A percentile compares a stretch with the other conserved stretches of the same genome.
Conservation (phyloP, 768 basidiomycete species). For the Xerocomus spinulosus region DNA sequence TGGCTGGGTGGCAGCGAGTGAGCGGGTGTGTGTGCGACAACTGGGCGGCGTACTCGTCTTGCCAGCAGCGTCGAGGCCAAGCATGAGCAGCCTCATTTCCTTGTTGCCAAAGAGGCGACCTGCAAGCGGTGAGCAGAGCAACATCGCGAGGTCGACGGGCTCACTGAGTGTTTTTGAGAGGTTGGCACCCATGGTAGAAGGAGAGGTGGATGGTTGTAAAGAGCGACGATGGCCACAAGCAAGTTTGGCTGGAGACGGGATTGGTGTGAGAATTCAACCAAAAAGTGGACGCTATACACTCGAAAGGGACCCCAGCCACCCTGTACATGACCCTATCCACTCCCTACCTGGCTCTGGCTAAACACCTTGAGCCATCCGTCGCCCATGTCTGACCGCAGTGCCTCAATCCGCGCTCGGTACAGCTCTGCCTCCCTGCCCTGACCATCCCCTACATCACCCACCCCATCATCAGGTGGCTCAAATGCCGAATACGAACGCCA, state of each 20-base stretch:
- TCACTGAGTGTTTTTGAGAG: slow-evolving; percentile 74
- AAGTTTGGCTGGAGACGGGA: slow-evolving; percentile 5
- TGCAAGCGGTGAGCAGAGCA: slow-evolving; percentile 29
- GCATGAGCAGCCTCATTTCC: slow-evolving; percentile 97
- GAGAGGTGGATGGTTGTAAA: slow-evolving; percentile 41
- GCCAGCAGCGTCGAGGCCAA: slow-evolving; percentile 95
- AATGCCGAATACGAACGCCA: slow-evolving; percentile 40
- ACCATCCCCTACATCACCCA: slow-evolving; percentile 10
- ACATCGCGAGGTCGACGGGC: background rate
- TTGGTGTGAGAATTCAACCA: slow-evolving; percentile 25
- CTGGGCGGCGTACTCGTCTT: slow-evolving; percentile 79
- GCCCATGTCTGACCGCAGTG: slow-evolving; percentile 81
- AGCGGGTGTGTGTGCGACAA: background rate
- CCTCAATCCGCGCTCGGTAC: slow-evolving; percentile 75
- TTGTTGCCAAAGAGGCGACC: slow-evolving; percentile 96
- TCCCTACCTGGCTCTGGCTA: slow-evolving; percentile 50
- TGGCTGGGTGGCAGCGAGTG: slow-evolving; percentile 52
- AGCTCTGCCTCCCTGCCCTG: slow-evolving; percentile 57
- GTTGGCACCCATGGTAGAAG: slow-evolving; percentile 71
- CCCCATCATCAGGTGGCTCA: slow-evolving; percentile 40
- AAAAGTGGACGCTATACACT: slow-evolving; percentile 9
- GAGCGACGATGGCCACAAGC: slow-evolving; percentile 51
- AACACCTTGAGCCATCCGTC: slow-evolving; percentile 87
- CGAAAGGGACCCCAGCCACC: slow-evolving; percentile 29
- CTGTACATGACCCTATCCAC: too few relatives aligned